phyloP scores from a whole-genome alignment of 306 rosid species.

The Mimosa bimucronata region DNA sequence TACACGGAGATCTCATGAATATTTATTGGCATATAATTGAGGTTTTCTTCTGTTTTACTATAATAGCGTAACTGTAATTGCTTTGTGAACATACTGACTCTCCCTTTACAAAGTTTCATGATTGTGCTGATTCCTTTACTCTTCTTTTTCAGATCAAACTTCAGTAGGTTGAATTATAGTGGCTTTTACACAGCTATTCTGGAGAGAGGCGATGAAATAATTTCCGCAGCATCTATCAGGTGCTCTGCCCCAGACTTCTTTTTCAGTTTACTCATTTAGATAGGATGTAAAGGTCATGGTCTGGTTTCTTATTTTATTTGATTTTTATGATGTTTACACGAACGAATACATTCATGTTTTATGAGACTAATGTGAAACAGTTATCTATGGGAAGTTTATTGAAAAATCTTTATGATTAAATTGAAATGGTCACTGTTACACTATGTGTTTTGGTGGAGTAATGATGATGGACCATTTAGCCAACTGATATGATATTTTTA shows the following conservation, averaged over 20 bases:
- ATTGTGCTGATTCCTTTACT: conserved; percentile 16
- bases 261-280: conserved; percentile 7
- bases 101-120: conserved; percentile 2
- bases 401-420: background rate
- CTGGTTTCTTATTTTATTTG: background rate
- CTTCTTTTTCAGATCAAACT: conserved; percentile 76
- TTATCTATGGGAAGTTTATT: background rate
- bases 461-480: background rate
- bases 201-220: conserved; percentile 95
- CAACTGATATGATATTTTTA: background rate
- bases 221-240: conserved; percentile 95
- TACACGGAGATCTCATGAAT: background rate
- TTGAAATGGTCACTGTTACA: background rate
- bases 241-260: conserved; percentile 25
- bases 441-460: background rate
- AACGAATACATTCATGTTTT: background rate
- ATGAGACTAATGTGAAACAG: background rate
- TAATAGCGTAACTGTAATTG: background rate
- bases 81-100: background rate
- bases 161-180: conserved; percentile 78
- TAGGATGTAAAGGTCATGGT: background rate
- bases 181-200: conserved; percentile 93
- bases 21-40: background rate
- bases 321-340: background rate
- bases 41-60: background rate